phyloP scores from a whole-genome alignment of 1,284 basidiomycete genomes.

The Exobasidium rhododendri region DNA sequence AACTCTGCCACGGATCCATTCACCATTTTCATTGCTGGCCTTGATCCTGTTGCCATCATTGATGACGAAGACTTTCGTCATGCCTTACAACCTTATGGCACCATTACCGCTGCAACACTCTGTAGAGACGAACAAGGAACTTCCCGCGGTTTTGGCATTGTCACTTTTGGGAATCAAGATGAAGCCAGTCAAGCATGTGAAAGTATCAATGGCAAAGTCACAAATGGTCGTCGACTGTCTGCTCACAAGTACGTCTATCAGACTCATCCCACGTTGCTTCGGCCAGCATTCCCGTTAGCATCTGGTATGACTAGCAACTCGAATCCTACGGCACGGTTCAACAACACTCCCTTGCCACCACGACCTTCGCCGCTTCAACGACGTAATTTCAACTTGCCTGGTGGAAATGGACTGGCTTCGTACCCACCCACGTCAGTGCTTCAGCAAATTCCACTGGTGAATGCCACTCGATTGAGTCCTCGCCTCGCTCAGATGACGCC shows the following conservation, averaged over 20 bases:
- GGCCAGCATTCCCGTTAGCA: background rate
- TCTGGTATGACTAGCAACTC: background rate
- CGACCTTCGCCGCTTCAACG: background rate
- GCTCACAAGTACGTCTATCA: conserved; percentile 19
- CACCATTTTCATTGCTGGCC: conserved; percentile 23
- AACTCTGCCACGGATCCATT: conserved; percentile 7
- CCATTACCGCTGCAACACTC: conserved; percentile 17
- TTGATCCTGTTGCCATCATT: conserved; percentile 18
- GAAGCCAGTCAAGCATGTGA: conserved; percentile 18
- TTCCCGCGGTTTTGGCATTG: conserved; percentile 25
- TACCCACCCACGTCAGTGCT: background rate
- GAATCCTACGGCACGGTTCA: background rate
- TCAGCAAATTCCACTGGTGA: background rate
- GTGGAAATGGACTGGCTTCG: background rate
- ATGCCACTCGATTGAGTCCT: background rate
- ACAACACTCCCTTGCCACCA: background rate
- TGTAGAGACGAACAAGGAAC: conserved; percentile 20
- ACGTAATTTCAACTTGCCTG: background rate
- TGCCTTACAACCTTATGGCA: conserved; percentile 24
- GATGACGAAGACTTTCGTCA: conserved; percentile 19
- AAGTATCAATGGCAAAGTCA: conserved; percentile 22
- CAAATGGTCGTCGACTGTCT: conserved; percentile 22
- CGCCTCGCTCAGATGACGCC: background rate
- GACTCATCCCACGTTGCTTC: background rate
- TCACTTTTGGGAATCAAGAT: conserved; percentile 17